Base-by-base conservation (phyloP, 1,284 basidiomycete species). In the Papiliotrema fonsecae region DNA sequence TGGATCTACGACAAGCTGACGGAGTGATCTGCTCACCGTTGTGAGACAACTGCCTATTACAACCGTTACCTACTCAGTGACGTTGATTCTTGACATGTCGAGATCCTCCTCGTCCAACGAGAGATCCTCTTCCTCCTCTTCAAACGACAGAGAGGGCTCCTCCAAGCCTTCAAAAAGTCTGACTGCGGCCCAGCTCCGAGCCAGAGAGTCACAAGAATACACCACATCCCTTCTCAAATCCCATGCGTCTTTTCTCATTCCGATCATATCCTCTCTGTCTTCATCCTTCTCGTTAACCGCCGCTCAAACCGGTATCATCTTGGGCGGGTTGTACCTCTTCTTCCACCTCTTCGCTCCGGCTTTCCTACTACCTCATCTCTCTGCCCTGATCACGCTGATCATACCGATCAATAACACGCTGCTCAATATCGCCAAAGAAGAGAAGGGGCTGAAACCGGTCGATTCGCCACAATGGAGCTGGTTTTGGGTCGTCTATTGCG, bases 321-420 rank as follows among this genome's bases (percentile, higher is more conserved):
- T 59, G 26, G 40, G 45, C 6, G 3, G 40, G 1, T 19, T 56
- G 11, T 55, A 56, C 45, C 13, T 55, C 2, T 10, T 50, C 6
- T n/a, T 50, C 6, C 57, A 55, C 28, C 49, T 58, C 10, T 46
- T 54, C 30, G 14, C 47, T 16, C 57, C 59, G 1, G 30, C 56
- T 11, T 58, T 53, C 34, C 32, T 56, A 19, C 19, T 57, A 24
- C 59, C 59, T 1, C 53, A 58, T 22, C 32, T 56, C 1, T 51
- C 57, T 16, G 52, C 55, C 11, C 14, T 48, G 5, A 27, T 58
- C 3, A 59, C 59, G 3, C 47, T 61, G 19, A 7, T 58, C 6
- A 55, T 55, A 9, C 59, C 59, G 1, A 39, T 61, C 16, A 50
- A 49, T 18, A 49, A 40, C 22, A 61, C 52, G 27, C 31, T 51